phyloP scores from a whole-genome alignment of 2,329 filamentous ascomycete genomes.

The Seiridium unicorne region DNA sequence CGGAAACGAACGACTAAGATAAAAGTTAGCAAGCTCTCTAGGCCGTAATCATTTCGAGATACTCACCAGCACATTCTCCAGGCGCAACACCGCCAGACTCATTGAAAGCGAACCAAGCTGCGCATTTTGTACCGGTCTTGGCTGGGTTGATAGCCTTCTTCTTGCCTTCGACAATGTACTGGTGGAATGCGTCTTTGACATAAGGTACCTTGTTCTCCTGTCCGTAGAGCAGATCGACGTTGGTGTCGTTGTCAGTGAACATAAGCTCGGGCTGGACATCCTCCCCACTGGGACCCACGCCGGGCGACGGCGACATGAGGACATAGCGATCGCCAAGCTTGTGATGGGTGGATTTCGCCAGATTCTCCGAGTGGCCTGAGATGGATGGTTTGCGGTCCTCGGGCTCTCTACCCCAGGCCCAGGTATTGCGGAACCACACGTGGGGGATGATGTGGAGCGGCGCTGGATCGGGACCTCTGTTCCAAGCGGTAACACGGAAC shows the following conservation, averaged over 20 bases:
- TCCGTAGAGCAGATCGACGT: slow-evolving; percentile 73
- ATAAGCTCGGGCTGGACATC: slow-evolving; percentile 84
- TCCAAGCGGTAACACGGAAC: slow-evolving; percentile 95
- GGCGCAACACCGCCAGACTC: slow-evolving; percentile 84
- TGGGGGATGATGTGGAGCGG: slow-evolving; percentile 93
- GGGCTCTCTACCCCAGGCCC: slow-evolving; percentile 86
- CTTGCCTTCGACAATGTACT: slow-evolving; percentile 79
- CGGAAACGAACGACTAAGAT: slow-evolving; percentile 80
- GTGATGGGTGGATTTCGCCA: slow-evolving; percentile 75
- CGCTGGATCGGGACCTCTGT: slow-evolving; percentile 85
- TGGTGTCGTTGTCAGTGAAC: slow-evolving; percentile 96
- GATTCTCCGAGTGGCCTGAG: slow-evolving; percentile 60
- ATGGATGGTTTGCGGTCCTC: slow-evolving; percentile 79
- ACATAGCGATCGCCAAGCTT: slow-evolving; percentile 81
- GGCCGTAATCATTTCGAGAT: slow-evolving; percentile 45
- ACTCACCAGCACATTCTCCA: slow-evolving; percentile 83
- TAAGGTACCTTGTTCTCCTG: slow-evolving; percentile 78
- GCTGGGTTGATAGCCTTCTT: slow-evolving; percentile 80
- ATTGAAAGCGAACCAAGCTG: slow-evolving; percentile 90
- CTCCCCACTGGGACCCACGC: slow-evolving; percentile 72
- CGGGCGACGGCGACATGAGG: slow-evolving; percentile 85
- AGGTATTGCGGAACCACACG: slow-evolving; percentile 96
- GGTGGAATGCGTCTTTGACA: slow-evolving; percentile 94
- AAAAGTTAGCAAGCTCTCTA: not conserved
- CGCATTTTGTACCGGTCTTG: slow-evolving; percentile 80